Evolutionary conservation across 1,139 yeast genomes (phyloP), one percentile per base, ranked within the genome.

Genomic region (Hansenula anomala): DNA sequence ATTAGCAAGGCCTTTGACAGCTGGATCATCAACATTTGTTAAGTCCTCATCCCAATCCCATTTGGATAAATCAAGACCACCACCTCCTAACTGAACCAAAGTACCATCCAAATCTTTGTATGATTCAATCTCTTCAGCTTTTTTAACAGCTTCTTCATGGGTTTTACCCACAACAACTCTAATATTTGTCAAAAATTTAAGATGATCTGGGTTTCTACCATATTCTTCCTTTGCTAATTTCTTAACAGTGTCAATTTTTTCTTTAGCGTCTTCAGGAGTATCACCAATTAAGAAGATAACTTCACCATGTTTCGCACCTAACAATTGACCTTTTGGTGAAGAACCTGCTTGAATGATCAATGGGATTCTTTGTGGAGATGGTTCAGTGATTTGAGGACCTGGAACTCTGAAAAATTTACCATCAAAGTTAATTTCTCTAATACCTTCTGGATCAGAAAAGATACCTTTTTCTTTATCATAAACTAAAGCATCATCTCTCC

Each of bases 331-430:
- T 28, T 64, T 63, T 28, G 62, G 56, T 4, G 75, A 69, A 13
- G 73, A 61, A 26, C 77, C 77, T 2, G 76, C 76, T 49, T 71
- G 76, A 34, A 70, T 59, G 37, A 71, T 58, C 16, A 69, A 64
- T 3, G 75, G 75, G 17, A 69, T 52, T 52, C 73, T 63, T 43
- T 68, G 73, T 13, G 67, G 67, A 12, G 71, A 62, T 18, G 74
- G 75, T 36, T 63, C 66, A 11, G 69, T 60, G 35, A 69, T 64
- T 41, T 52, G 59, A 10, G 73, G 73, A 6, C 74, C 75, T n/a
- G 72, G 73, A 12, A 69, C 73, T 15, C 51, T 63, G 48, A 57
- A 69, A 47, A 59, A 58, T 38, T 63, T 60, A 14, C 74, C 74
- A 22, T 58, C 62, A 44, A 59, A 65, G 45, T 67, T 59, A 36